phyloP scores from a whole-genome alignment of 2,329 filamentous ascomycete species.

The Macroventuria anomochaeta region DNA sequence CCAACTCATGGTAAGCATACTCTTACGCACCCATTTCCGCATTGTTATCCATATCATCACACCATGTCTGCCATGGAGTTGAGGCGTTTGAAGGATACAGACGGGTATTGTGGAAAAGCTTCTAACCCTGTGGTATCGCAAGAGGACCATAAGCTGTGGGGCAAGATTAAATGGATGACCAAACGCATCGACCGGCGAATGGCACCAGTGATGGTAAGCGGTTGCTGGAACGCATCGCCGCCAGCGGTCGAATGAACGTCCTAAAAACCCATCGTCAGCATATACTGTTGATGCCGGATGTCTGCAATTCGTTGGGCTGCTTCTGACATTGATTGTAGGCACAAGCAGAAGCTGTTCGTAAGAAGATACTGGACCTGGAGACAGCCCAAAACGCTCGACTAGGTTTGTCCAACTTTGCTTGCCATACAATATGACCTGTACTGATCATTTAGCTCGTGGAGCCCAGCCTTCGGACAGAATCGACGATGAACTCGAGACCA shows the following conservation, averaged over 20 bases:
- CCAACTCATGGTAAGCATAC: constrained; percentile 52
- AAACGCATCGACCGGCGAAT: neutral
- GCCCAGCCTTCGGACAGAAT: constrained; percentile 48
- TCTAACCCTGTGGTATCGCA: neutral
- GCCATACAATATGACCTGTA: neutral
- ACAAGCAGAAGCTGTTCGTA: constrained; percentile 41
- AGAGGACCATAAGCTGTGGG: neutral
- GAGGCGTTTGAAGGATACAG: neutral
- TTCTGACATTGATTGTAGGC: constrained; percentile 23
- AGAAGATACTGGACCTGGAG: constrained; percentile 40
- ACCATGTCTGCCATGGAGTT: neutral
- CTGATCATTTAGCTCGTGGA: constrained; percentile 39
- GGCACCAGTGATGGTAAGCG: neutral
- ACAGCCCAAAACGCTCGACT: constrained; percentile 38
- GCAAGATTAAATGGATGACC: too few species aligned
- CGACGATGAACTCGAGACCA: constrained; percentile 55
- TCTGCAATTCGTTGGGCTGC: too few species aligned
- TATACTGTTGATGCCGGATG: too few species aligned
- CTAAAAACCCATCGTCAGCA: too few species aligned
- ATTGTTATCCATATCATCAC: constrained; percentile 11
- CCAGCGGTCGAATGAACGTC: neutral
- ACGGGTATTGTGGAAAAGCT: neutral
- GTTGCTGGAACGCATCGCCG: neutral
- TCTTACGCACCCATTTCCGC: neutral
- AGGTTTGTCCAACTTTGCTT: constrained; percentile 25